Evolutionary conservation across 202 grass and related monocot genomes (phyloP).

Genomic region (Alloteropsis angusta): DNA sequence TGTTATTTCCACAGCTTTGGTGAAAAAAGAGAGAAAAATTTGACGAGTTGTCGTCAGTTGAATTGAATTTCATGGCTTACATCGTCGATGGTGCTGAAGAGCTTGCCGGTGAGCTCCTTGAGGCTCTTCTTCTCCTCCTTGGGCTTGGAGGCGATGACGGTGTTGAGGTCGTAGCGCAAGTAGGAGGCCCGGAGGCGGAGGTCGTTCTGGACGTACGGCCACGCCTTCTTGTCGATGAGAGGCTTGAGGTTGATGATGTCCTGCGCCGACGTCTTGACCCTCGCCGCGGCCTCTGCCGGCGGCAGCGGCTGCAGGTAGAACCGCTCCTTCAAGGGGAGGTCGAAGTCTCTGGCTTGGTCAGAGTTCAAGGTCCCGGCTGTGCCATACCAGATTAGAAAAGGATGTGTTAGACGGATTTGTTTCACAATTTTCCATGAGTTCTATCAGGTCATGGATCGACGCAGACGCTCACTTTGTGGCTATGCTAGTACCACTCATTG

Average conservation of each 20-base stretch:
- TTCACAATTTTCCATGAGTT: not conserved
- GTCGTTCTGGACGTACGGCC: slow-evolving; percentile 80
- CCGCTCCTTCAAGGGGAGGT: slow-evolving; percentile 44
- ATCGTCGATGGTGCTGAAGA: slow-evolving; percentile 65
- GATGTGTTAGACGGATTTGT: not conserved
- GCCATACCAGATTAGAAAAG: not conserved
- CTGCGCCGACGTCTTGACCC: slow-evolving; percentile 74
- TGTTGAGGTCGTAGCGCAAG: slow-evolving; percentile 88
- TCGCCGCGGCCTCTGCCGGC: slow-evolving; percentile 41
- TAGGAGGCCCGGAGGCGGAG: slow-evolving; percentile 63
- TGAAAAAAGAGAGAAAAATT: not conserved
- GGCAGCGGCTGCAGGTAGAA: slow-evolving; percentile 74
- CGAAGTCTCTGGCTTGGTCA: slow-evolving; percentile 60
- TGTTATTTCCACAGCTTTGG: not conserved
- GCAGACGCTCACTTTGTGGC: not conserved
- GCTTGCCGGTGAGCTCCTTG: slow-evolving; percentile 60
- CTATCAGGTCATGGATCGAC: not conserved
- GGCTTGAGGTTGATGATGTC: slow-evolving; percentile 80
- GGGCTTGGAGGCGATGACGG: slow-evolving; percentile 66
- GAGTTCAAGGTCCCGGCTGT: slow-evolving; percentile 68
- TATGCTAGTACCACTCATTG: not conserved
- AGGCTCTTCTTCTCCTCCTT: slow-evolving; percentile 89
- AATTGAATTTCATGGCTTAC: slow-evolving; percentile 20
- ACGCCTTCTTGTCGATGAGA: slow-evolving; percentile 85
- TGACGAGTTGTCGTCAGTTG: too few relatives aligned